Conservation (phyloP, 2,329 filamentous ascomycete species). For the Claviceps quebecensis region DNA sequence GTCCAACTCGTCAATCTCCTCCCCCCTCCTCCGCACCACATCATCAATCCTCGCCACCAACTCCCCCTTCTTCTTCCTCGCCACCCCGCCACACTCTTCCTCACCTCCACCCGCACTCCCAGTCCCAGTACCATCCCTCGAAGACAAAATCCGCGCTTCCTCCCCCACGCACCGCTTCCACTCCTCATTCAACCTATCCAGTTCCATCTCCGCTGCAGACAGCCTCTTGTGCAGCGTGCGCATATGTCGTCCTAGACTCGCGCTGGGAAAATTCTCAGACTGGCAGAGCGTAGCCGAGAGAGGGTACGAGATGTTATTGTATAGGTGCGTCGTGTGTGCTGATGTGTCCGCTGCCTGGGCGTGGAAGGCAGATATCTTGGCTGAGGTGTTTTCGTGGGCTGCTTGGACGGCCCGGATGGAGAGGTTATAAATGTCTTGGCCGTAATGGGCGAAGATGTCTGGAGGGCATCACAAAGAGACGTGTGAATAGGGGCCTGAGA, state of each 20-base stretch:
- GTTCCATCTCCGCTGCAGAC: constrained; percentile 10
- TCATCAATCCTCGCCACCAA: constrained; percentile 12
- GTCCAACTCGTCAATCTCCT: constrained; percentile 15
- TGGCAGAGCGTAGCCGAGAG: constrained; percentile 19
- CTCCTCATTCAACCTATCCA: constrained; percentile 11
- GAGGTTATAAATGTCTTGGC: constrained; percentile 3
- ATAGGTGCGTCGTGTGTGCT: constrained; percentile 12
- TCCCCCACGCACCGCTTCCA: constrained; percentile 14
- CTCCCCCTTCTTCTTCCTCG: background rate
- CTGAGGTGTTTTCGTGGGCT: constrained; percentile 11
- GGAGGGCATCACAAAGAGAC: background rate
- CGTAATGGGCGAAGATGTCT: constrained; percentile 4
- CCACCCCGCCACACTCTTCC: background rate
- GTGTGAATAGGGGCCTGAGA: background rate
- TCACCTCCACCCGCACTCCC: too few species aligned
- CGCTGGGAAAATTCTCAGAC: constrained; percentile 10
- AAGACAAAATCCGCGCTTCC: constrained; percentile 11
- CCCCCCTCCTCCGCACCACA: constrained; percentile 11
- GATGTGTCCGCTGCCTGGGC: constrained; percentile 8
- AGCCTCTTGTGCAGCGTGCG: constrained; percentile 11
- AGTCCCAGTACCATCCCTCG: constrained; percentile 2
- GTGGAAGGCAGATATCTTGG: constrained; percentile 11
- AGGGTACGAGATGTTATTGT: constrained; percentile 19
- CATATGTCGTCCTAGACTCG: constrained; percentile 15
- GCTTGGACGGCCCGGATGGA: constrained; percentile 9